Conservation (phyloP, 2,329 filamentous ascomycete species). For the Blastomyces gilchristii region DNA sequence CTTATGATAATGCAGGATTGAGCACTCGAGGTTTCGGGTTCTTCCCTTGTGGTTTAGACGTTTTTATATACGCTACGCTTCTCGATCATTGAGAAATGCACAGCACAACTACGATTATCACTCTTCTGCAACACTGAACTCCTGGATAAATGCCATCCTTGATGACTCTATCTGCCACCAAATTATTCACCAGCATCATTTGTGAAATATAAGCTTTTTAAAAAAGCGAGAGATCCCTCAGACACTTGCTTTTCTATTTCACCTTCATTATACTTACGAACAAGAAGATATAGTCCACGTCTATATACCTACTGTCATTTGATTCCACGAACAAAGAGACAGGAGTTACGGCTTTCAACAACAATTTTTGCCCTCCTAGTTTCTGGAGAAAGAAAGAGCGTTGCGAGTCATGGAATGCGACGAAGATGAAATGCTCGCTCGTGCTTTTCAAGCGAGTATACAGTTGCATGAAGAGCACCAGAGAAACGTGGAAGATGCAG, state of each 20-base stretch:
- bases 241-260: background rate
- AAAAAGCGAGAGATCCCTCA: background rate
- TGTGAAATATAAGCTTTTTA: background rate
- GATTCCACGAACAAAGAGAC: background rate
- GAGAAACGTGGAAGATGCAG: slow-evolving; percentile 2
- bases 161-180: background rate
- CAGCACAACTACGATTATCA: background rate
- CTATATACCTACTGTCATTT: background rate
- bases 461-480: slow-evolving; percentile 11
- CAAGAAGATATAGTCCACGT: background rate
- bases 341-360: background rate
- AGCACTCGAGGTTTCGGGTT: background rate
- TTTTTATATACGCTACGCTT: background rate
- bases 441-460: slow-evolving; percentile 13
- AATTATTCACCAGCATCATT: background rate
- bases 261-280: background rate
- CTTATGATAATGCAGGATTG: background rate
- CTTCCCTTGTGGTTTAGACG: background rate
- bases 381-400: background rate
- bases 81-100: background rate
- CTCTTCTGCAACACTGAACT: background rate
- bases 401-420: background rate
- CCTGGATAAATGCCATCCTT: background rate
- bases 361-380: background rate
- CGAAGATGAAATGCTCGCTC: slow-evolving; percentile 12